Percentiles rank a stretch among this genome's conserved stretches.
Evolutionary conservation across 331 rosid genomes (phyloP).

Genomic region (Prunus yedoensis): DNA sequence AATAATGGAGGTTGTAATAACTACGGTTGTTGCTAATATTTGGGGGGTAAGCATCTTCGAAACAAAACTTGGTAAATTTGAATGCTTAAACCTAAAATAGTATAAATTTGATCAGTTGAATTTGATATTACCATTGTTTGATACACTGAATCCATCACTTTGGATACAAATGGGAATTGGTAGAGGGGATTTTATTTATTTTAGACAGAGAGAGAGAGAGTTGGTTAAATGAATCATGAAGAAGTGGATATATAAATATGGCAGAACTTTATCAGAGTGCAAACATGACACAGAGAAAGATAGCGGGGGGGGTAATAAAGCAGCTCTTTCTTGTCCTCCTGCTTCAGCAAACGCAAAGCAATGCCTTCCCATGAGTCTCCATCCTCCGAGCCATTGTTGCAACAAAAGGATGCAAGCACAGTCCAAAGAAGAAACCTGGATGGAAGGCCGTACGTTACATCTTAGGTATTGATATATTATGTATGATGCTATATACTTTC

Average conservation of each 20-base stretch:
- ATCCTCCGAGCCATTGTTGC: not conserved
- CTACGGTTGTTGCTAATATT: not conserved
- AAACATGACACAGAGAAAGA: not conserved
- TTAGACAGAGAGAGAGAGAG: too few species aligned
- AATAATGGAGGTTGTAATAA: not conserved
- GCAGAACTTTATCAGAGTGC: too few species aligned
- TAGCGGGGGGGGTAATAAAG: not conserved
- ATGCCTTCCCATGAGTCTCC: too few species aligned
- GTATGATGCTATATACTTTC: too few species aligned
- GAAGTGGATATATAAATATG: not conserved
- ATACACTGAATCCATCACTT: not conserved
- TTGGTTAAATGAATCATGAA: not conserved
- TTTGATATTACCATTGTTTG: not conserved
- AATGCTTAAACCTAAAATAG: not conserved
- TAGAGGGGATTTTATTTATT: too few species aligned
- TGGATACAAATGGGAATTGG: not conserved
- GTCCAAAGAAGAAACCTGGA: conserved; percentile 24
- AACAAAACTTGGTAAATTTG: not conserved
- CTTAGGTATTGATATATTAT: conserved; percentile 16
- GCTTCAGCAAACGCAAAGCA: not conserved
- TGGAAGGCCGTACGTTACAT: conserved; percentile 56
- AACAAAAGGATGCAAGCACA: not conserved
- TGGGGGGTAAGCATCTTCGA: not conserved
- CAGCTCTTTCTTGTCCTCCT: not conserved
- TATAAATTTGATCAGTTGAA: not conserved